phyloP scores from a whole-genome alignment of 1,284 basidiomycete species.

The Puccinia polysora region DNA sequence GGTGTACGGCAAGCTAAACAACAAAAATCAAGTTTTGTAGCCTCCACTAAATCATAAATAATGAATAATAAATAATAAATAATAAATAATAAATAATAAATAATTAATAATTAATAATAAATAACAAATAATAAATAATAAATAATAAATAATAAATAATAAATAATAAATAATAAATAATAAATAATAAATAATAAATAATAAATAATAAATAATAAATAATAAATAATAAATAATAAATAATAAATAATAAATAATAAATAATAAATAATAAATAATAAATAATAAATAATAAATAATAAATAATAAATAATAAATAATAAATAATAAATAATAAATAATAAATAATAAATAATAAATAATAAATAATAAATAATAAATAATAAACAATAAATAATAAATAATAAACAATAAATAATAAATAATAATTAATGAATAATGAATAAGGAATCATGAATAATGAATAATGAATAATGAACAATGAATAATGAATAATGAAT shows the following conservation, averaged over 20 bases:
- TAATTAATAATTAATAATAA: not conserved
- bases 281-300: constrained; percentile 1
- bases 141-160: constrained; percentile 1
- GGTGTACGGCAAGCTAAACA: too few species aligned
- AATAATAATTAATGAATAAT: too few species aligned
- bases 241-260: constrained; percentile 4
- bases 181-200: constrained; percentile 4
- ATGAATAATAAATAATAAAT: too few species aligned
- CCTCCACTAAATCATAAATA: too few species aligned
- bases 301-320: constrained; percentile 4
- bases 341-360: constrained; percentile 1
- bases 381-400: too few species aligned
- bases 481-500: too few species aligned
- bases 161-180: constrained; percentile 4
- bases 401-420: too few species aligned
- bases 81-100: not conserved
- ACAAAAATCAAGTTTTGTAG: too few species aligned
- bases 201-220: constrained; percentile 4
- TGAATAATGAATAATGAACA: too few species aligned
- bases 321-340: constrained; percentile 4
- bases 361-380: constrained; percentile 1
- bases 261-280: constrained; percentile 4
- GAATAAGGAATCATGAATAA: too few species aligned
- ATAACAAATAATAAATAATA: too few species aligned
- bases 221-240: constrained; percentile 4